Conservation (phyloP, 73 alveolate species). For the Paramecium bursaria region DNA sequence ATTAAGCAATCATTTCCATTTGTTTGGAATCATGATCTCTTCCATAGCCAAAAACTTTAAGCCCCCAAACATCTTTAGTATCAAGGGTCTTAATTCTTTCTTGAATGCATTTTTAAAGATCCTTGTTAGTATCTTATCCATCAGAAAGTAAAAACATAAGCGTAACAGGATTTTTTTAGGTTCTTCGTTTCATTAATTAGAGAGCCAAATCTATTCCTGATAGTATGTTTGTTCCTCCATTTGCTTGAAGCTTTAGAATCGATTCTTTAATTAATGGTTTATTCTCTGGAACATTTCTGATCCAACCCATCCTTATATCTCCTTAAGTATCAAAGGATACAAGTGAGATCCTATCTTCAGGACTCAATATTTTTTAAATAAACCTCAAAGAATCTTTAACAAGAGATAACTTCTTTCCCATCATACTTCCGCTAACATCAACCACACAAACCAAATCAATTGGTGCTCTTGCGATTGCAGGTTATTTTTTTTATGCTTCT, state of each 20-base stretch:
- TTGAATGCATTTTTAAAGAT: slow-evolving; percentile 54
- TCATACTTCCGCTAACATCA: slow-evolving; percentile 87
- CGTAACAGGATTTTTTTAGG: slow-evolving; percentile 73
- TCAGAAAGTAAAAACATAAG: slow-evolving; percentile 77
- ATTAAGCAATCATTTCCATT: slow-evolving; percentile 79
- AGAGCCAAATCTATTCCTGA: slow-evolving; percentile 78
- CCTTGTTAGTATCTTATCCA: slow-evolving; percentile 78
- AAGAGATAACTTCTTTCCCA: slow-evolving; percentile 72
- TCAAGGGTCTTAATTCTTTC: background rate
- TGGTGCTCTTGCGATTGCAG: slow-evolving; percentile 70
- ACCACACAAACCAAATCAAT: slow-evolving; percentile 84
- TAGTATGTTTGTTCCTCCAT: slow-evolving; percentile 77
- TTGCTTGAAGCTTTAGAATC: slow-evolving; percentile 69
- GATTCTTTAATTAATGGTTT: slow-evolving; percentile 55
- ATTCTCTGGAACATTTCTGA: slow-evolving; percentile 67
- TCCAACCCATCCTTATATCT: slow-evolving; percentile 64
- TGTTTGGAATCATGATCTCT: slow-evolving; percentile 83
- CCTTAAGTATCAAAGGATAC: slow-evolving; percentile 74
- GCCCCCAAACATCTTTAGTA: background rate
- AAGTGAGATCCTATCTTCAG: slow-evolving; percentile 78
- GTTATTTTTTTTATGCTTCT: too few relatives aligned
- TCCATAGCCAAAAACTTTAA: slow-evolving; percentile 84
- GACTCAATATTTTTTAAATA: slow-evolving; percentile 70
- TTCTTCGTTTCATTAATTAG: slow-evolving; percentile 73
- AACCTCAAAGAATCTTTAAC: slow-evolving; percentile 76